Conservation (phyloP, 164 flowering plant species). For the Pachysandra terminalis region DNA sequence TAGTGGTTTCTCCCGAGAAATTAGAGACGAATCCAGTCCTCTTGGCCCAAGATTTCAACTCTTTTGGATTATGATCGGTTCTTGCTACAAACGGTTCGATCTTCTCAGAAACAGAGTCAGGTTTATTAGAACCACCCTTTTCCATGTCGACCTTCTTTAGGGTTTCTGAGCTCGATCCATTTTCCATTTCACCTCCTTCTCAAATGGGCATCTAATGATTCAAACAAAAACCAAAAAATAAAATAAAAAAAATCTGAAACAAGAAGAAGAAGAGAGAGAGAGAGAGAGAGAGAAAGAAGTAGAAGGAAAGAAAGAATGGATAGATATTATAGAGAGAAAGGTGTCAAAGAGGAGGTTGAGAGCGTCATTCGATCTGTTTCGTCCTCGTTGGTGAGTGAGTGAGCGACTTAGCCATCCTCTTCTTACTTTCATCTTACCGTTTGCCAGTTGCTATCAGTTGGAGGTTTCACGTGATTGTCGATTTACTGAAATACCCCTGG, state of each 20-base stretch:
- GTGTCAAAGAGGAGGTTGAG: neutral
- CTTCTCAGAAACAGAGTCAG: slow-evolving; percentile 35
- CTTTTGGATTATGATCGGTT: slow-evolving; percentile 63
- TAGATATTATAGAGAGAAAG: neutral
- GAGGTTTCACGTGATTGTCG: neutral
- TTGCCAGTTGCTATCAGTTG: slow-evolving; percentile 15
- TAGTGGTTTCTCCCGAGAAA: slow-evolving; percentile 54
- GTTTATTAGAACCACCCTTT: slow-evolving; percentile 30
- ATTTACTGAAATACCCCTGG: slow-evolving; percentile 7
- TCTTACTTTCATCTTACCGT: neutral
- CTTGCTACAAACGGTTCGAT: slow-evolving; percentile 72
- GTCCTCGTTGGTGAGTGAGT: neutral
- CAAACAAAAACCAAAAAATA: slow-evolving; percentile 1
- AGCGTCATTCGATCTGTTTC: neutral
- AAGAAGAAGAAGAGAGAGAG: slow-evolving; percentile 1
- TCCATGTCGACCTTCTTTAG: slow-evolving; percentile 19
- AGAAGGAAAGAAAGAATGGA: slow-evolving; percentile 27
- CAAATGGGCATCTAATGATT: slow-evolving; percentile 16
- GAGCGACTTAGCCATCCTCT: neutral
- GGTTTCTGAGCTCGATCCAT: slow-evolving; percentile 57
- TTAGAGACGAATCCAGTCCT: slow-evolving; percentile 77
- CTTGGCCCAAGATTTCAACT: slow-evolving; percentile 90
- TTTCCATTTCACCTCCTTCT: slow-evolving; percentile 42
- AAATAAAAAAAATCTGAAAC: slow-evolving; percentile 21
- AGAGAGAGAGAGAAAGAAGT: slow-evolving; percentile 13